Base-by-base conservation (phyloP, 106 monocot genomes). In the Amphibolis antarctica region DNA sequence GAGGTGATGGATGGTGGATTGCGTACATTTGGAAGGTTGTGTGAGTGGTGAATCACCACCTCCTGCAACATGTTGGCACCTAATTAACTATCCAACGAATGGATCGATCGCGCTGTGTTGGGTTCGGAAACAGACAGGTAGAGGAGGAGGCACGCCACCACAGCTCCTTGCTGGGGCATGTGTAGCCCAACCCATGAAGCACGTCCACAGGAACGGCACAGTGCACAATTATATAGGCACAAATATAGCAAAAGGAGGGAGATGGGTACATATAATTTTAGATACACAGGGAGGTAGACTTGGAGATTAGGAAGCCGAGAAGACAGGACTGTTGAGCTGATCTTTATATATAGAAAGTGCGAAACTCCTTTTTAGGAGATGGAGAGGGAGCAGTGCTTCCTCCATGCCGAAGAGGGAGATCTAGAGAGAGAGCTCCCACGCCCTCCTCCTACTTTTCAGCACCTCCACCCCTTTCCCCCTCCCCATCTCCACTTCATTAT, bases 301-400 rank as follows among this genome's bases (percentile, higher is more conserved):
- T 53, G 24, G 21, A 53, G 53, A 53, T 53, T 53, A 7, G 23
- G 53, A 53, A 53, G 53, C 24, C 53, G 53, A 53, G 53, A 53
- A 53, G 53, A 53, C 53, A 53, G 24, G 53, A 22, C 53, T 53
- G 53, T 53, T 53, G 9, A 17, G 23, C 22, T 53, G 19, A 24
- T 22, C 23, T 53, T 53, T 53, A 24, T 53, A 53, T 53, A 53
- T 53, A 53, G 36, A 36, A 36, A 36, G 7, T 36, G 9, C 21
- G 53, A 53, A 53, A 53, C 23, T 53, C 53, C 23, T 53, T 22
- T 22, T 53, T 53, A 10, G 23, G 53, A 53, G 4, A 53, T 19
- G 22, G 53, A 53, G 24, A 24, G 12, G 1, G 19, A 24, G 23
- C 19, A 53, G 19, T 20, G 19, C 53, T 10, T 11, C 10, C 2